phyloP scores from a whole-genome alignment of 1,139 yeast species.

The Suhomyces terraborum region DNA sequence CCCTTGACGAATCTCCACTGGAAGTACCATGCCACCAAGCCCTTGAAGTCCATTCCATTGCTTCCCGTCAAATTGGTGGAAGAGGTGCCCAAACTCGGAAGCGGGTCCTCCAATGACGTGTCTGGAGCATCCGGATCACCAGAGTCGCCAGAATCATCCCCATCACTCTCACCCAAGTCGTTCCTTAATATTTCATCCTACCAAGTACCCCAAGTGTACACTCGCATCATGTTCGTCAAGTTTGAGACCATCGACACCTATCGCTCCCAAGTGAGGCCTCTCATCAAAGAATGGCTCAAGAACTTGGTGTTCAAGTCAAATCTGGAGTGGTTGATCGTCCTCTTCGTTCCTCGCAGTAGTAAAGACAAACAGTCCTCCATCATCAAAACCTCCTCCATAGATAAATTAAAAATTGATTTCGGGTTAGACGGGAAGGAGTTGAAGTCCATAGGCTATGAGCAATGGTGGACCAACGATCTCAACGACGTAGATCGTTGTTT shows the following conservation, averaged over 20 bases:
- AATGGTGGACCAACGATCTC: constrained; percentile 10
- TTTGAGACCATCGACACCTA: constrained; percentile 72
- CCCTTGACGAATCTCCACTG: constrained; percentile 81
- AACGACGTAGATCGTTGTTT: constrained; percentile 36
- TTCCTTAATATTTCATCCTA: constrained; percentile 3
- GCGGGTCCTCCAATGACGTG: neutral
- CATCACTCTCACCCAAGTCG: neutral
- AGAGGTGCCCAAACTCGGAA: constrained; percentile 51
- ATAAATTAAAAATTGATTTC: constrained; percentile 70
- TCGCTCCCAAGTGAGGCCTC: constrained; percentile 75
- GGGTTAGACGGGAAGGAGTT: constrained; percentile 47
- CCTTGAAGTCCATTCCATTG: constrained; percentile 66
- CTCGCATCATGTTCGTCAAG: constrained; percentile 69
- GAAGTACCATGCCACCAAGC: constrained; percentile 57
- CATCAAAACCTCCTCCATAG: constrained; percentile 58
- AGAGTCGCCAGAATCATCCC: no score
- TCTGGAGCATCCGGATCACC: neutral
- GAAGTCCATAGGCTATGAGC: constrained; percentile 16
- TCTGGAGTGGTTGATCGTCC: constrained; percentile 67
- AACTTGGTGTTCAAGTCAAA: constrained; percentile 43
- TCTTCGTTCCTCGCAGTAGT: constrained; percentile 50
- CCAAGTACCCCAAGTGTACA: constrained; percentile 45
- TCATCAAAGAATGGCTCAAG: constrained; percentile 78
- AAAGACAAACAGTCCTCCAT: constrained; percentile 44
- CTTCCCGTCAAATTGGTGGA: constrained; percentile 62